Percentiles rank a stretch among this genome's conserved stretches.
Conservation (phyloP, 192 early-diverging fungal genomes). For the Linnemannia hyalina region DNA sequence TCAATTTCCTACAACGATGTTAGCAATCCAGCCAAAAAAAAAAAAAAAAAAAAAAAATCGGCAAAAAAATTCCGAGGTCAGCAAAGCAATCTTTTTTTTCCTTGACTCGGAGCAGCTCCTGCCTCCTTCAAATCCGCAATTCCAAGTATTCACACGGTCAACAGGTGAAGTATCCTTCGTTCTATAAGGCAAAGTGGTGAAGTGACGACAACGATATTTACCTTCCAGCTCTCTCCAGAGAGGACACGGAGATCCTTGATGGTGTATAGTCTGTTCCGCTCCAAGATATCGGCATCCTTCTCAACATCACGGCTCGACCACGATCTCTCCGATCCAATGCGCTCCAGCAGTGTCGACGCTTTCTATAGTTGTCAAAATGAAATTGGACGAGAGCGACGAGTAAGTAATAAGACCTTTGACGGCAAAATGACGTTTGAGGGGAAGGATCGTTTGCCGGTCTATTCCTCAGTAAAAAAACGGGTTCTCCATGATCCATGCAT, state of each 20-base stretch:
- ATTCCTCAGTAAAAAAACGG: no score
- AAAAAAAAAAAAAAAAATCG: background rate
- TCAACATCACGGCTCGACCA: conserved; percentile 64
- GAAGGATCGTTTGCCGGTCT: no score
- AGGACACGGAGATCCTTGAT: conserved; percentile 63
- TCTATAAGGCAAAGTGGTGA: background rate
- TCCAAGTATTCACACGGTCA: background rate
- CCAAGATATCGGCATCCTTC: conserved; percentile 59
- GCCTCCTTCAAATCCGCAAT: background rate
- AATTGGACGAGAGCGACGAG: background rate
- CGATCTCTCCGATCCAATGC: conserved; percentile 62
- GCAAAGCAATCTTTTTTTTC: background rate
- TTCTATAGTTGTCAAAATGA: conserved; percentile 37
- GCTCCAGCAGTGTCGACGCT: conserved; percentile 62
- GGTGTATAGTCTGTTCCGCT: conserved; percentile 59
- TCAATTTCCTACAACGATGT: conserved; percentile 46
- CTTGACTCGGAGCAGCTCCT: background rate
- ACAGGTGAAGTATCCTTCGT: background rate
- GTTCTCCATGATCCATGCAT: no score
- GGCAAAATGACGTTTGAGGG: no score
- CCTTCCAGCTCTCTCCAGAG: conserved; percentile 67
- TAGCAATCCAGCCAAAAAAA: background rate
- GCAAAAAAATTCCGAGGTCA: background rate
- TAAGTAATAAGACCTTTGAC: background rate
- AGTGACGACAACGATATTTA: conserved; percentile 18